phyloP scores from a whole-genome alignment of 306 rosid genomes.

The Neltuma alba region DNA sequence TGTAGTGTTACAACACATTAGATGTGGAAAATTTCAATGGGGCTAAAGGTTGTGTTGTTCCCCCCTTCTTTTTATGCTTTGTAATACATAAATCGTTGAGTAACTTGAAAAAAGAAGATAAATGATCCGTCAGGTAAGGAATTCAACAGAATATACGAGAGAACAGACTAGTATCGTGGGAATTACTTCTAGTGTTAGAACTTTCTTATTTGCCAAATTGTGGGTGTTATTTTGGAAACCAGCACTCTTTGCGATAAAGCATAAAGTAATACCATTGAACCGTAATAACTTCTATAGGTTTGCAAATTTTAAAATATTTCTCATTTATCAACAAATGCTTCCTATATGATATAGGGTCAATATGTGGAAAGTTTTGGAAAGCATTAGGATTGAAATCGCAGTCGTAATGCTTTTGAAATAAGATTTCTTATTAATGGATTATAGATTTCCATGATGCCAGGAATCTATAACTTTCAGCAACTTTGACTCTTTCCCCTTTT shows the following conservation, averaged over 20 bases:
- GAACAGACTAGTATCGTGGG: constrained; percentile 18
- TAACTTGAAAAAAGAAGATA: neutral
- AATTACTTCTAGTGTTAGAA: constrained; percentile 8
- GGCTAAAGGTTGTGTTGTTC: neutral
- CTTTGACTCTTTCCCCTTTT: constrained; percentile 32
- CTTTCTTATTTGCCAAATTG: neutral
- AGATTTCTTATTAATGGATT: neutral
- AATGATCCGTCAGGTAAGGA: neutral
- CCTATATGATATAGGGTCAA: constrained; percentile 2
- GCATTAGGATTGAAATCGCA: constrained; percentile 19
- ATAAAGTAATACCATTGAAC: neutral
- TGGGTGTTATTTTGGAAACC: neutral
- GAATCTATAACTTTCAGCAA: neutral
- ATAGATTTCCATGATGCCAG: neutral
- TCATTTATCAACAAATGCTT: neutral
- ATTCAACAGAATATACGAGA: neutral
- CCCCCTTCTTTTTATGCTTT: neutral
- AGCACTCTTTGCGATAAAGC: constrained; percentile 20
- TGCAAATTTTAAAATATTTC: neutral
- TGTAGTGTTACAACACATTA: neutral
- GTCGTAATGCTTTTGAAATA: constrained; percentile 7
- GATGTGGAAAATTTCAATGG: neutral
- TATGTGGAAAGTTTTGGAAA: constrained; percentile 1
- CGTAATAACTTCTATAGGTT: neutral
- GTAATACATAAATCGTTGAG: neutral